Base-by-base conservation (phyloP, 208 protist species). In the Trypanosoma rangeli region DNA sequence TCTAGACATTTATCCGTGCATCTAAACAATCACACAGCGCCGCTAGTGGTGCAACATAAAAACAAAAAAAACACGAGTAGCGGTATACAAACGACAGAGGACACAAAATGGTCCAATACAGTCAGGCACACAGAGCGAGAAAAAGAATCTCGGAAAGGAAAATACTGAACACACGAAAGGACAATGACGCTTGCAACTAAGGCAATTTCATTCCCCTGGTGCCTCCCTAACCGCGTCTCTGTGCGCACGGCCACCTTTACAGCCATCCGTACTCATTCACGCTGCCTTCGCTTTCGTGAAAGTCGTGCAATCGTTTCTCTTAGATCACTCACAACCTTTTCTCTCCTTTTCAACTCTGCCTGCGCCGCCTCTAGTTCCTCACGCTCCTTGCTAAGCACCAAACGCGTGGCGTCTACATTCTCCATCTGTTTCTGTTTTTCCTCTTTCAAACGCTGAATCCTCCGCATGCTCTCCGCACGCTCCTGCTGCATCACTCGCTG, bases 381-480 rank as follows among this genome's bases (percentile, higher is more conserved):
- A 1, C 67, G 66, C 44, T 91, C 65, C 22, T 13, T 33, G 26
- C 31, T n/a, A 15, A 77, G 18, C 37, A 39, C 10, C 50, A 75
- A 67, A n/a, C 80, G 78, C 24, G 80, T 85, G n/a, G 68, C 69
- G 31, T 86, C 85, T 31, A 76, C 78, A 44, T 90, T 84, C 46
- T 80, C 80, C 87, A 89, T 89, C 68, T 89, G 84, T 22, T 78
- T 55, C 16, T 64, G 50, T 37, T 85, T 90, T 55, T 66, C 76
- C n/a, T 79, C 70, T 50, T 90, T 79, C 28, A 90, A 64, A 24
- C 68, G 31, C 0, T 63, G 26, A 22, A 77, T 82, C 24, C 78
- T 66, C n/a, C 16, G 65, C 13, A 67, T 26, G 49, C 73, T 79
- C 15, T 64, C 81, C 22, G 66, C 46, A 10, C 42, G 69, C 18